A percentile compares a stretch with the other conserved stretches of the same genome.
phyloP scores from a whole-genome alignment of 768 basidiomycete species.

The Mycena rebaudengoi region DNA sequence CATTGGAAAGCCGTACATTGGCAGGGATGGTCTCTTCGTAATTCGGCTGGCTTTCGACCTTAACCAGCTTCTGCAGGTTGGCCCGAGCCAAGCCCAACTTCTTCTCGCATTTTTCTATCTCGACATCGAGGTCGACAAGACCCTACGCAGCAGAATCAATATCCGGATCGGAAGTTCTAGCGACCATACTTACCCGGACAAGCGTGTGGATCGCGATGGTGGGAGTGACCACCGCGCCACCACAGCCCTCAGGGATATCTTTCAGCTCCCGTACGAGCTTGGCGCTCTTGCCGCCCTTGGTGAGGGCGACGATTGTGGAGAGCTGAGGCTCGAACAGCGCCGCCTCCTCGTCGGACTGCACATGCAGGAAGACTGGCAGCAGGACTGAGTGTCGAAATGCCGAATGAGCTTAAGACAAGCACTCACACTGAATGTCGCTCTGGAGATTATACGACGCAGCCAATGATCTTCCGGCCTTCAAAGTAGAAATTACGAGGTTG shows the following conservation, averaged over 20 bases:
- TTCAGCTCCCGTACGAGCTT: conserved; percentile 67
- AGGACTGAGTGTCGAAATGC: conserved; percentile 8
- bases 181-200: conserved; percentile 70
- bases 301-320: conserved; percentile 80
- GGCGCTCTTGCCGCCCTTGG: conserved; percentile 87
- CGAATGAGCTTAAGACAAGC: not conserved
- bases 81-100: conserved; percentile 78
- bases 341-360: conserved; percentile 69
- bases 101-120: conserved; percentile 91
- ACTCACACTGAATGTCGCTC: conserved; percentile 80
- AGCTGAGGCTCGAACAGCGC: conserved; percentile 75
- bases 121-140: conserved; percentile 86
- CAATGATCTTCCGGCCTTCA: conserved; percentile 84
- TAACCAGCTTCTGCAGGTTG: conserved; percentile 79
- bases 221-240: conserved; percentile 79
- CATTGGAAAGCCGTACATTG: conserved; percentile 75
- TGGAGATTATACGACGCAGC: conserved; percentile 92
- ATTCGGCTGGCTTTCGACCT: conserved; percentile 74
- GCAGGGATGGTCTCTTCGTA: conserved; percentile 85
- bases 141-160: conserved; percentile 59
- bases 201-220: conserved; percentile 83
- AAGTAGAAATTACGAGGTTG: conserved; percentile 81
- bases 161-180: not conserved
- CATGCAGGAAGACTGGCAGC: conserved; percentile 78
- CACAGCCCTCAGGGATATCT: conserved; percentile 90